Evolutionary conservation across 2,329 filamentous ascomycete species (phyloP).

Genomic region (Aureobasidium sp.): DNA sequence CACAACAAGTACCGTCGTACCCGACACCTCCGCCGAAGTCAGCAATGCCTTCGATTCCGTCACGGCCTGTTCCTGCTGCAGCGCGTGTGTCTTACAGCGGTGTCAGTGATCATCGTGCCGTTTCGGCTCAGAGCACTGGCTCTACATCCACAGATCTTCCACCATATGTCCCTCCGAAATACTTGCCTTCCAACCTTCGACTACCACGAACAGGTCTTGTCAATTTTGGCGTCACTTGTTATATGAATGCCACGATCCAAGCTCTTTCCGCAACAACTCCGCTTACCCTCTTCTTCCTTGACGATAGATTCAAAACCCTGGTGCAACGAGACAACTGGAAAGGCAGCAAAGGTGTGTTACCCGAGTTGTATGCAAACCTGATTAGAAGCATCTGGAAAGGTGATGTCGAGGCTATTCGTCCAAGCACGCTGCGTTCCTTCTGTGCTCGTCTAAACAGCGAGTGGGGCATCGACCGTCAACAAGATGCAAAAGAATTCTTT

Average conservation of each 20-base stretch:
- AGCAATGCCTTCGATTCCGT: constrained; percentile 47
- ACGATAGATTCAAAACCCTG: constrained; percentile 53
- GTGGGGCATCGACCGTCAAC: constrained; percentile 71
- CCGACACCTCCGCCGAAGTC: constrained; percentile 29
- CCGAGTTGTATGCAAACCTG: constrained; percentile 55
- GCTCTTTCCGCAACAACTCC: constrained; percentile 66
- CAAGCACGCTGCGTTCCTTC: constrained; percentile 48
- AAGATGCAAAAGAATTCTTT: constrained; percentile 88
- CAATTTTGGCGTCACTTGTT: constrained; percentile 80
- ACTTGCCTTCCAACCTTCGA: constrained; percentile 36
- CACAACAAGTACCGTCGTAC: constrained; percentile 24
- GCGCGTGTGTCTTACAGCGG: constrained; percentile 70
- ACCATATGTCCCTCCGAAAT: constrained; percentile 40
- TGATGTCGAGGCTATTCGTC: constrained; percentile 42
- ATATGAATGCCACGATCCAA: constrained; percentile 87
- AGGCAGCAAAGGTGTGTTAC: constrained; percentile 57
- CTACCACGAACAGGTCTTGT: constrained; percentile 65
- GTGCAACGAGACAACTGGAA: constrained; percentile 57
- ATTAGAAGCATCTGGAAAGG: constrained; percentile 57
- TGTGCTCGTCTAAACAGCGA: constrained; percentile 57
- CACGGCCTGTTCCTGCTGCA: constrained; percentile 52
- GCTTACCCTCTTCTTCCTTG: constrained; percentile 57
- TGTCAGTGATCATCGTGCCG: constrained; percentile 52
- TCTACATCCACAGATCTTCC: constrained; percentile 31
- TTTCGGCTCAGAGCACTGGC: constrained; percentile 26